These are phyloP conservation scores for Suillus weaverae DNA, from an alignment of 768 basidiomycete genomes.

Conservation along the genomic window DNA sequence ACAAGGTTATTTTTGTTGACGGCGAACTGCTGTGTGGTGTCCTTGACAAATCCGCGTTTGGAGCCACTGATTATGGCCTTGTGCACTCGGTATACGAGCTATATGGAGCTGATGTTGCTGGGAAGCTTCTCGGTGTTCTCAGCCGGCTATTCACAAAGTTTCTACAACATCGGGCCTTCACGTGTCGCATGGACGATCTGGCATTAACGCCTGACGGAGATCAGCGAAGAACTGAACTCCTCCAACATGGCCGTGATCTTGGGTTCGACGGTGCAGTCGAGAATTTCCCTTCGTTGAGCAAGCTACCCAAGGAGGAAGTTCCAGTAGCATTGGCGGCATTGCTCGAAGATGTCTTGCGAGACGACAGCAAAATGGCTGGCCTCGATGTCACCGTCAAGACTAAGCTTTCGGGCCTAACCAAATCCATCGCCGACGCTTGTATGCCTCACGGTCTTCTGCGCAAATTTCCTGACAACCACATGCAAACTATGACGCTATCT, in stretches of 20 bases:
- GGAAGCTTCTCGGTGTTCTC: constrained; percentile 88
- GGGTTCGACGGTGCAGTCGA: constrained; percentile 90
- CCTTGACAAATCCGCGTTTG: constrained; percentile 96
- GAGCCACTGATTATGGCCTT: constrained; percentile 92
- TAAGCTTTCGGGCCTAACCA: constrained; percentile 82
- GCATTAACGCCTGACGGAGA: constrained; percentile 85
- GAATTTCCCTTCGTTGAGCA: constrained; percentile 76
- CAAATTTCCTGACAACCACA: constrained; percentile 96
- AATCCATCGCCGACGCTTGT: constrained; percentile 84
- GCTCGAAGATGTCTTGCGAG: constrained; percentile 89
- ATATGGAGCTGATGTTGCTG: constrained; percentile 87
- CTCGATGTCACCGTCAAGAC: constrained; percentile 91
- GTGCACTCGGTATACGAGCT: constrained; percentile 97
- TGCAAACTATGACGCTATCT: constrained; percentile 98
- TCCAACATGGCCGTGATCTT: constrained; percentile 64
- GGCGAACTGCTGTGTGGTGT: constrained; percentile 93
- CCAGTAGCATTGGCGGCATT: constrained; percentile 59
- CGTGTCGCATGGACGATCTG: constrained; percentile 98
- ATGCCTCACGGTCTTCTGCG: constrained; percentile 87
- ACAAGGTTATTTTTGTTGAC: constrained; percentile 85
- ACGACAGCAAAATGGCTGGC: constrained; percentile 97
- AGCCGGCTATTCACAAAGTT: constrained; percentile 96
- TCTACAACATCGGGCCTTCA: constrained; percentile 94
- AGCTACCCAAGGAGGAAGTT: constrained; percentile 52
- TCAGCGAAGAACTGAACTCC: constrained; percentile 59